Conservation (phyloP, 495 filamentous ascomycete genomes). For the Xylaria intraflava region DNA sequence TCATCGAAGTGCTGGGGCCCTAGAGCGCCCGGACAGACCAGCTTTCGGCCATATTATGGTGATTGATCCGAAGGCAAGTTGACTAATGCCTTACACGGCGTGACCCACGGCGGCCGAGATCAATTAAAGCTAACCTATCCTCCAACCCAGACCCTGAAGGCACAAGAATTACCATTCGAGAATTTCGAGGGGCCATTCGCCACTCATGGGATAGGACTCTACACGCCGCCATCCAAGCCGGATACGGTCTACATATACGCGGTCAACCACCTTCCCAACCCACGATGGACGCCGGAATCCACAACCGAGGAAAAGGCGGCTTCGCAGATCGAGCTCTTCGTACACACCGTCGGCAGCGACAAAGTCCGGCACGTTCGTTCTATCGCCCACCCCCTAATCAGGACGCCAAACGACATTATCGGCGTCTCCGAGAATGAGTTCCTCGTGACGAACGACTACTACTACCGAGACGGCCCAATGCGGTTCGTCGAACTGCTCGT, state of each 20-base stretch:
- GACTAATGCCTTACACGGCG: neutral
- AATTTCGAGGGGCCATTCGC: slow-evolving; percentile 50
- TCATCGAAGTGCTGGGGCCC: slow-evolving; percentile 1
- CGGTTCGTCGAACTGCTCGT: slow-evolving; percentile 39
- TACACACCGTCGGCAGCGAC: slow-evolving; percentile 37
- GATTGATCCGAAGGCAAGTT: slow-evolving; percentile 46
- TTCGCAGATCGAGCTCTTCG: slow-evolving; percentile 55
- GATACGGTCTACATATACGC: slow-evolving; percentile 54
- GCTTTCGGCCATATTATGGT: slow-evolving; percentile 21
- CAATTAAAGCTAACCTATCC: neutral
- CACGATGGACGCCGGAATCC: slow-evolving; percentile 23
- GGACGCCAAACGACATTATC: slow-evolving; percentile 56
- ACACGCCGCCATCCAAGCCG: slow-evolving; percentile 35
- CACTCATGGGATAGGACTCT: slow-evolving; percentile 57
- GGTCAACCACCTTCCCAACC: slow-evolving; percentile 52
- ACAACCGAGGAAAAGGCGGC: slow-evolving; percentile 28
- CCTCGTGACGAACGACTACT: slow-evolving; percentile 58
- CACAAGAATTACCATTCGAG: slow-evolving; percentile 40
- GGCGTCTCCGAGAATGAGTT: slow-evolving; percentile 42
- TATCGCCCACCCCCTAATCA: slow-evolving; percentile 42
- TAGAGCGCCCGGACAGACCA: slow-evolving; percentile 14
- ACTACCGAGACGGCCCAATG: slow-evolving; percentile 41
- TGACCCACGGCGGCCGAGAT: neutral
- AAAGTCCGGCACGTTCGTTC: slow-evolving; percentile 34
- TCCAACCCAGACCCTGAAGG: slow-evolving; percentile 41